phyloP scores from a whole-genome alignment of 352 stramenopile genomes.

The Pythium sp. region DNA sequence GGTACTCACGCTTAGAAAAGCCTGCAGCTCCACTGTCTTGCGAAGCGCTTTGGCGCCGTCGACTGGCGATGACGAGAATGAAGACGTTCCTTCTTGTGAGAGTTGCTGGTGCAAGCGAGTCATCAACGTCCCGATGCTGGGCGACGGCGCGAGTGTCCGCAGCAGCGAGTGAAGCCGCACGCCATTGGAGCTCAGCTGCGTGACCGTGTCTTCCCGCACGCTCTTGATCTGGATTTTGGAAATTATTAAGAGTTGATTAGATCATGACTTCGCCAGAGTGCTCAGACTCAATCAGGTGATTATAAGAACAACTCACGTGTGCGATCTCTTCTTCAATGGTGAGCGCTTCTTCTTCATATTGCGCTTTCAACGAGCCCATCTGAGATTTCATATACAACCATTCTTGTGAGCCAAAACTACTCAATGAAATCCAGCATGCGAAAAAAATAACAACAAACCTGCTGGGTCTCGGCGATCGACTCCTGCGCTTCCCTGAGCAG shows the following conservation, averaged over 20 bases:
- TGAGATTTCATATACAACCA: slow-evolving; percentile 15
- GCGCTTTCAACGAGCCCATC: slow-evolving; percentile 55
- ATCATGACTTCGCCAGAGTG: neutral
- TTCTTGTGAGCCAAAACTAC: neutral
- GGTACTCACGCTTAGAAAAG: slow-evolving; percentile 57
- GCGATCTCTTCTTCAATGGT: slow-evolving; percentile 57
- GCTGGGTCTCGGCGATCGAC: slow-evolving; percentile 40
- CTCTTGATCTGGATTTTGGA: slow-evolving; percentile 34
- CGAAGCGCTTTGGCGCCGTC: slow-evolving; percentile 23
- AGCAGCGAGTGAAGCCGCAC: slow-evolving; percentile 64
- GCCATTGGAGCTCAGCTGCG: slow-evolving; percentile 54
- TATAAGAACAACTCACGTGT: slow-evolving; percentile 30
- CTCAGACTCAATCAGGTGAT: neutral
- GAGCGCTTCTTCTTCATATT: slow-evolving; percentile 62
- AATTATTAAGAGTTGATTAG: neutral
- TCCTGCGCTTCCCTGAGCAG: slow-evolving; percentile 52
- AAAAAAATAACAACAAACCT: slow-evolving; percentile 25
- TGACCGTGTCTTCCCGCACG: slow-evolving; percentile 42
- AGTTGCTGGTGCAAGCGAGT: slow-evolving; percentile 73
- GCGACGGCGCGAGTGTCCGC: slow-evolving; percentile 51
- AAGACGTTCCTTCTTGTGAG: slow-evolving; percentile 27
- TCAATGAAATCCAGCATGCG: neutral
- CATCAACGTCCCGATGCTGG: slow-evolving; percentile 69
- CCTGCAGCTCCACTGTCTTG: slow-evolving; percentile 64
- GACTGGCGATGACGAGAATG: slow-evolving; percentile 7